phyloP scores from a whole-genome alignment of 306 rosid species.

The Sesbania bispinosa region DNA sequence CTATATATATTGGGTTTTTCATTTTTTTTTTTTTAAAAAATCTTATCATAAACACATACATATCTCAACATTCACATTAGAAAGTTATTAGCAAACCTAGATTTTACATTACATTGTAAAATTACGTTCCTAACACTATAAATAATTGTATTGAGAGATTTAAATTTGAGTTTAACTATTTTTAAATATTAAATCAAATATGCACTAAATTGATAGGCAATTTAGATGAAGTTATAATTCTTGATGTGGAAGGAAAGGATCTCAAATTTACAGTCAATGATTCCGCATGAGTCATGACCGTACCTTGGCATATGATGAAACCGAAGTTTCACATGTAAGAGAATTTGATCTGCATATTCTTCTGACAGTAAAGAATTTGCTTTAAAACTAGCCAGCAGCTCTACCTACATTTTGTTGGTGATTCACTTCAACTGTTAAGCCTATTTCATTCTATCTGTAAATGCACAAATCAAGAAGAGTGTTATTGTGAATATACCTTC shows the following conservation, averaged over 20 bases:
- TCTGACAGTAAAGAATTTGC: background rate
- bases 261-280: background rate
- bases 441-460: background rate
- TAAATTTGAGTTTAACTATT: no score
- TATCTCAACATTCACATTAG: background rate
- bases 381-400: constrained; percentile 11
- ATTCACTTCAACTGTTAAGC: background rate
- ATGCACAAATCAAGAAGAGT: background rate
- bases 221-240: constrained; percentile 1
- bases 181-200: no score
- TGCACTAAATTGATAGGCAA: no score
- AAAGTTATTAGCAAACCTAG: background rate
- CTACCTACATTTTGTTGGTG: background rate
- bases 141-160: no score
- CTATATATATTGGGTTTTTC: no score
- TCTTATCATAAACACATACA: no score
- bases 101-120: no score
- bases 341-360: constrained; percentile 23
- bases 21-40: no score
- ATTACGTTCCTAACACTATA: no score
- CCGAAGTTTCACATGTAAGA: constrained; percentile 23
- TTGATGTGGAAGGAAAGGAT: constrained; percentile 35
- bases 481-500: constrained; percentile 2
- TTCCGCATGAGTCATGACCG: background rate
- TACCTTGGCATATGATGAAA: constrained; percentile 10